Percentiles rank a stretch among this genome's conserved stretches.
Conservation (phyloP, 2,329 filamentous ascomycete genomes). For the Myriosclerotinia scirpicola region DNA sequence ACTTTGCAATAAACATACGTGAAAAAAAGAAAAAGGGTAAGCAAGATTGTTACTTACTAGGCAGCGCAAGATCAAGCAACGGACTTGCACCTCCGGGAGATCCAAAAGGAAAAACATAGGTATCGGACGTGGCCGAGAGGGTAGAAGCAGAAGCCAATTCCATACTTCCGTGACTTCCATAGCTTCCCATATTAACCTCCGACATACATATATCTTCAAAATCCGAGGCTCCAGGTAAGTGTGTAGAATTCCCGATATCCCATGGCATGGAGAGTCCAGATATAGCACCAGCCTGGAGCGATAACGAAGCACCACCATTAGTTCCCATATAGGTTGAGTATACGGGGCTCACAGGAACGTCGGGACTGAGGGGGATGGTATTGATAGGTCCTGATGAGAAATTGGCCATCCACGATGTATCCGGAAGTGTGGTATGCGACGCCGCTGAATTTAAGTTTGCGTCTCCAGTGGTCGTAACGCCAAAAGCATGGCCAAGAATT, state of each 20-base stretch:
- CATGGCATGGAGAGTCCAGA: slow-evolving; percentile 30
- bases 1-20: background rate
- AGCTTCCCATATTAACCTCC: slow-evolving; percentile 27
- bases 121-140: slow-evolving; percentile 32
- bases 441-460: slow-evolving; percentile 10
- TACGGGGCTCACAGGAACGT: slow-evolving; percentile 4
- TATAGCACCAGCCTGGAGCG: slow-evolving; percentile 21
- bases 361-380: slow-evolving; percentile 14
- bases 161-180: slow-evolving; percentile 34
- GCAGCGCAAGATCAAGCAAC: slow-evolving; percentile 30
- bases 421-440: slow-evolving; percentile 5
- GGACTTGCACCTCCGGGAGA: slow-evolving; percentile 23
- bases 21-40: background rate
- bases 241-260: slow-evolving; percentile 25
- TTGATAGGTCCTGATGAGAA: slow-evolving; percentile 1
- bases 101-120: slow-evolving; percentile 32
- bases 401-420: slow-evolving; percentile 15
- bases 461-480: slow-evolving; percentile 3
- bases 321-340: slow-evolving; percentile 13
- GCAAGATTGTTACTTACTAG: slow-evolving; percentile 28
- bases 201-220: slow-evolving; percentile 30
- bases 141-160: slow-evolving; percentile 30
- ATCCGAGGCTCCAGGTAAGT: slow-evolving; percentile 25
- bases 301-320: slow-evolving; percentile 13
- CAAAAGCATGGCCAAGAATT: slow-evolving; percentile 8